phyloP scores from a whole-genome alignment of 2,329 filamentous ascomycete species.

The Pseudocercospora macadamiae region DNA sequence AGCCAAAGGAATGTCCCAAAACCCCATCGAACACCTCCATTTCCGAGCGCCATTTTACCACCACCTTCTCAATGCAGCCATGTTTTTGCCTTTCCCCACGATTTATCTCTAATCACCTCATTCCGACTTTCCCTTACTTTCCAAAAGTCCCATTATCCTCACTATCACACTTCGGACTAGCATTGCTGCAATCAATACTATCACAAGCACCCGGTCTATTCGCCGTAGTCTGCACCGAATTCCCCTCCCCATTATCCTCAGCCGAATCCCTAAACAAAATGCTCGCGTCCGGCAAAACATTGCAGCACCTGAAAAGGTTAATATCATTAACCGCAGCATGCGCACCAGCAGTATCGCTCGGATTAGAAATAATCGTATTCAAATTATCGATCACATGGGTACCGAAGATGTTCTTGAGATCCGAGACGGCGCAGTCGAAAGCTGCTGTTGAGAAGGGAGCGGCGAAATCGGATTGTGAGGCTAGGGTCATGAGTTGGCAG shows the following conservation, averaged over 20 bases:
- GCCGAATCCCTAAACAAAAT: neutral
- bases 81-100: too few relatives aligned
- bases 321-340: conserved; percentile 19
- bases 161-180: too few relatives aligned
- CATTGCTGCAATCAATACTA: neutral
- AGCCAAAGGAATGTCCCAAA: too few relatives aligned
- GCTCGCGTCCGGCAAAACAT: conserved; percentile 26
- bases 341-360: conserved; percentile 10
- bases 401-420: conserved; percentile 22
- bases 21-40: too few relatives aligned
- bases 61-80: too few relatives aligned
- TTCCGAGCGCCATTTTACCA: too few relatives aligned
- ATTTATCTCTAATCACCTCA: too few relatives aligned
- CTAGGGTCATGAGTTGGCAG: conserved; percentile 25
- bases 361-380: conserved; percentile 14
- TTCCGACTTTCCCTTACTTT: too few relatives aligned
- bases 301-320: conserved; percentile 29
- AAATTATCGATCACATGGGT: conserved; percentile 26
- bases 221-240: neutral
- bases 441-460: too few relatives aligned
- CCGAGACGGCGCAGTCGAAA: conserved; percentile 18
- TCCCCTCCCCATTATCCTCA: neutral
- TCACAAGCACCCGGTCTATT: neutral
- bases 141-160: too few relatives aligned
- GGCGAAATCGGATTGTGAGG: conserved; percentile 6